phyloP scores from a whole-genome alignment of 345 rosid genomes.

The Populus alba region DNA sequence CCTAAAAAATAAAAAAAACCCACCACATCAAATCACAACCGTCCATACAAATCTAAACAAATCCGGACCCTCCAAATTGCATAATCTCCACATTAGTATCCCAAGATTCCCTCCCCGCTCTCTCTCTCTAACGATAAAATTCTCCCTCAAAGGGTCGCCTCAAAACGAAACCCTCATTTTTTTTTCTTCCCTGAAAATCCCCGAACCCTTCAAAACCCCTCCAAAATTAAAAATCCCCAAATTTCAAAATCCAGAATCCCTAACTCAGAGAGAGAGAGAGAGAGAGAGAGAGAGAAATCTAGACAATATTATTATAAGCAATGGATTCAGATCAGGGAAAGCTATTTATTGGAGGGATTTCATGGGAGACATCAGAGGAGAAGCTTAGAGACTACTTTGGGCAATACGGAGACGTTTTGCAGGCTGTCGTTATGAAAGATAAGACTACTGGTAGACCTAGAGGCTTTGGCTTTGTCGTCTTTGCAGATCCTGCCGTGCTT shows the following conservation, averaged over 20 bases:
- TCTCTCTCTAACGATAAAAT: background rate
- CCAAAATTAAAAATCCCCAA: background rate
- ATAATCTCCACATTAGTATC: background rate
- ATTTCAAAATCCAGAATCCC: background rate
- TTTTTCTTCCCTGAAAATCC: background rate
- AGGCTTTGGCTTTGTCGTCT: conserved; percentile 84
- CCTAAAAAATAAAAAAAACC: background rate
- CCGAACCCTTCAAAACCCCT: background rate
- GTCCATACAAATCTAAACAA: conserved; percentile 1
- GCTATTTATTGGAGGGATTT: conserved; percentile 90
- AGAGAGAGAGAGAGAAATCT: background rate
- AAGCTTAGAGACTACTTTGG: conserved; percentile 62
- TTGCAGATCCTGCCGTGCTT: conserved; percentile 63
- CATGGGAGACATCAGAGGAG: conserved; percentile 88
- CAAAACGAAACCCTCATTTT: background rate
- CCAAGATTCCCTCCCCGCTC: background rate
- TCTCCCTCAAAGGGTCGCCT: conserved; percentile 20
- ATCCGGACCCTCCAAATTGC: conserved; percentile 29
- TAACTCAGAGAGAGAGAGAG: background rate
- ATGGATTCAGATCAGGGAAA: conserved; percentile 92
- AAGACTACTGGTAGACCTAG: conserved; percentile 69
- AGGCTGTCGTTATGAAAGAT: conserved; percentile 72
- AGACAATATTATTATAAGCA: background rate
- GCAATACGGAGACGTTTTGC: conserved; percentile 64
- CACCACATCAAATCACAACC: conserved; percentile 16